Conservation (phyloP, 495 filamentous ascomycete genomes). For the Talaromyces ruber region DNA sequence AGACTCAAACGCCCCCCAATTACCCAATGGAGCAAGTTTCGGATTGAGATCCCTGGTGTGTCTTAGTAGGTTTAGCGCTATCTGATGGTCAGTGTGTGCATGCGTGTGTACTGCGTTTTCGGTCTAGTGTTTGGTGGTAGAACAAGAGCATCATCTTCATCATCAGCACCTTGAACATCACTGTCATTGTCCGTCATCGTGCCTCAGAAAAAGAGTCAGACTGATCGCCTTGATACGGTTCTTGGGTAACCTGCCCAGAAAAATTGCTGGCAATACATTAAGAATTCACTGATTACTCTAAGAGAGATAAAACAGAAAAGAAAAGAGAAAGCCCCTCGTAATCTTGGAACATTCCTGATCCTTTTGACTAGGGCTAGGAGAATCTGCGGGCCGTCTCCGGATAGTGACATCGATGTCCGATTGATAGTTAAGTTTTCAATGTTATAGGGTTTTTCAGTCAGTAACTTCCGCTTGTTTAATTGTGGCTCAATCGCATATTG, state of each 20-base stretch:
- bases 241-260: background rate
- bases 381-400: background rate
- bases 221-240: background rate
- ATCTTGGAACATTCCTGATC: background rate
- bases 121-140: background rate
- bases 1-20: background rate
- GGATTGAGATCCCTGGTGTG: background rate
- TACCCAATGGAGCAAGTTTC: background rate
- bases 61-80: background rate
- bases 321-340: background rate
- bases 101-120: background rate
- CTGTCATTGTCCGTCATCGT: background rate
- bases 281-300: background rate
- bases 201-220: background rate
- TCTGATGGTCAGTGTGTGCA: background rate
- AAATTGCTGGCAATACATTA: background rate
- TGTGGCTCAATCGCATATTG: background rate
- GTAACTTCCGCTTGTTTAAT: background rate
- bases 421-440: background rate
- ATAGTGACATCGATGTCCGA: background rate
- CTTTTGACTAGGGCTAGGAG: background rate
- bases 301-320: background rate
- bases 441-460: background rate
- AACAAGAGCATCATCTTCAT: background rate
- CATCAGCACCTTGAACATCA: background rate